Base-by-base conservation (phyloP, 805 yeast species). In the Danielozyma ontarioensis region DNA sequence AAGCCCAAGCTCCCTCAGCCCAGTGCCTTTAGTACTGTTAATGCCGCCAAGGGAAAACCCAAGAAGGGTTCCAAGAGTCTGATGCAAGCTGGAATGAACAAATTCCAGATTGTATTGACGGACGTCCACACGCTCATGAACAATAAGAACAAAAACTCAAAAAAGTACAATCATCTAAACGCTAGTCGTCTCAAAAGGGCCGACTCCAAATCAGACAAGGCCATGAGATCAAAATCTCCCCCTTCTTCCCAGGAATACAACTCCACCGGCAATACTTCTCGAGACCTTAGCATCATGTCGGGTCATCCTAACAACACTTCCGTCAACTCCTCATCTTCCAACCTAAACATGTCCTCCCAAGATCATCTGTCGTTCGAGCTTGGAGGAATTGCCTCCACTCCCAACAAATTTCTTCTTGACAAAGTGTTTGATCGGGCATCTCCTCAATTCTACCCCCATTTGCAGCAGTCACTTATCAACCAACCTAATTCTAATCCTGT, bases 331-430 rank as follows among this genome's bases (percentile, higher is more conserved):
- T 44, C 40, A 12, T 51, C 56, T 36, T 31, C 41, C 24, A 55
- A 62, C 36, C 44, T 63, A 37, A 64, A 63, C 35, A 32, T 57
- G 27, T 41, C 63, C n/a, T 41, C 53, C 11, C 42, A 39, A 14
- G 72, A 66, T 25, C 71, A 65, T 32, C 50, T 67, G 2, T 60
- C 67, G 7, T 64, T 65, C 42, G 72, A 66, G 24, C 33, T 61
- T 18, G 62, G 60, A 7, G 64, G 65, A 7, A 34, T 58, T 11
- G 44, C 63, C 5, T 57, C 64, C 18, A 65, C 70, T 2, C 70
- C 72, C 18, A 63, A 64, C 46, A 65, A 63, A 45, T 63, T 45
- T 28, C 47, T 65, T 24, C 48, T 64, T 16, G 71, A 66, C 33
- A 59, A 57, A 30, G 52, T 62, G 45, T 59, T 62, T 31, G 70